A percentile compares a stretch with the other conserved stretches of the same genome.
phyloP scores from a whole-genome alignment of 2,329 filamentous ascomycete genomes.

The Esteya vermicola region DNA sequence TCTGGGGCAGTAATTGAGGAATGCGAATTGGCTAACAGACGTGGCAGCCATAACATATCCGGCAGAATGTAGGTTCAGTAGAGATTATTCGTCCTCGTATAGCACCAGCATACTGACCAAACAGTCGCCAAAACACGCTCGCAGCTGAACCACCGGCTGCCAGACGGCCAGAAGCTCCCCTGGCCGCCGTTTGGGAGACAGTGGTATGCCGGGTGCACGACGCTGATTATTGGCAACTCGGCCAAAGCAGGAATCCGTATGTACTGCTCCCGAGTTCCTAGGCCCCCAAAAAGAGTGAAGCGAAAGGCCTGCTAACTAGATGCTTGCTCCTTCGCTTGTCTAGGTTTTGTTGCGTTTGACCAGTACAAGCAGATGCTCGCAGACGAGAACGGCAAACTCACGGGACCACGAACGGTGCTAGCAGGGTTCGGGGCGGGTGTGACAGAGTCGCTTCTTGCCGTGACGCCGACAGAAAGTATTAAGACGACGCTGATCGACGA shows the following conservation, averaged over 20 bases:
- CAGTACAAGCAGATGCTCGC: conserved; percentile 75
- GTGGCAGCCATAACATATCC: conserved; percentile 69
- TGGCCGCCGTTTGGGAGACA: conserved; percentile 88
- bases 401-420: conserved; percentile 78
- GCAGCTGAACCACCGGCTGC: conserved; percentile 76
- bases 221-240: conserved; percentile 90
- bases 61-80: conserved; percentile 60
- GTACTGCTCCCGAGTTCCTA: too few species aligned
- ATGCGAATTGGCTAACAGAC: conserved; percentile 12
- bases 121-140: conserved; percentile 85
- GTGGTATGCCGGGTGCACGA: conserved; percentile 98
- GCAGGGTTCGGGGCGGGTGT: conserved; percentile 91
- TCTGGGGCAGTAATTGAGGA: too few species aligned
- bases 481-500: conserved; percentile 99
- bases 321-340: background rate
- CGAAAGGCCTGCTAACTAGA: background rate
- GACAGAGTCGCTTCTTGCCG: conserved; percentile 82
- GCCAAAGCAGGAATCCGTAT: conserved; percentile 85
- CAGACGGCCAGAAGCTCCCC: conserved; percentile 73
- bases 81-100: too few species aligned
- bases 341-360: conserved; percentile 90
- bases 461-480: conserved; percentile 95
- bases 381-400: conserved; percentile 76
- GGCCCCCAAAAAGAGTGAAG: background rate
- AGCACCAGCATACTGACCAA: background rate